Conservation (phyloP, 192 early-diverging fungal species). For the Podila clonocystis region DNA sequence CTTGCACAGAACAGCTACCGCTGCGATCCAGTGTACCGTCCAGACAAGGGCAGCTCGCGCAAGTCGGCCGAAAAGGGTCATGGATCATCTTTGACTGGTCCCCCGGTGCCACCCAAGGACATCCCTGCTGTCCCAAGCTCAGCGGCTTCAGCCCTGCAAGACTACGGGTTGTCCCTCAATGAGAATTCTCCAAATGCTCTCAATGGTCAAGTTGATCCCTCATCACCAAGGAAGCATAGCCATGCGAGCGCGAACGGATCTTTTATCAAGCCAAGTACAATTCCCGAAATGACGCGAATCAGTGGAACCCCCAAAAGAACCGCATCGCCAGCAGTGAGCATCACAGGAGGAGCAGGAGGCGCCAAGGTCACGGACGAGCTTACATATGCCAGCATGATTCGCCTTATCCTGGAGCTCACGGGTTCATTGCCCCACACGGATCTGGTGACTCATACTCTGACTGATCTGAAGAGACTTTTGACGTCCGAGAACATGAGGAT, state of each 20-base stretch:
- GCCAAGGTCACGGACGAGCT: slow-evolving; percentile 53
- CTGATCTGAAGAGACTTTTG: slow-evolving; percentile 53
- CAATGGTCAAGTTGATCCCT: too few relatives aligned
- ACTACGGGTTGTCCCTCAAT: neutral
- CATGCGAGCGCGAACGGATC: slow-evolving; percentile 5
- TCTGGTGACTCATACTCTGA: slow-evolving; percentile 48
- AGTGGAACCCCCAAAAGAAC: slow-evolving; percentile 4
- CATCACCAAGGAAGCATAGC: too few relatives aligned
- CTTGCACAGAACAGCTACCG: slow-evolving; percentile 51
- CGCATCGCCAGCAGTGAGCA: neutral
- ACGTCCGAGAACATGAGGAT: slow-evolving; percentile 53
- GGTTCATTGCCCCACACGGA: slow-evolving; percentile 43
- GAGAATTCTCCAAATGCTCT: too few relatives aligned
- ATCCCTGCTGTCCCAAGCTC: neutral
- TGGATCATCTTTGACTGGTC: neutral
- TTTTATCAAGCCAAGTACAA: slow-evolving; percentile 41
- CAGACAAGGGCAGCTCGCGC: neutral
- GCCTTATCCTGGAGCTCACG: slow-evolving; percentile 46
- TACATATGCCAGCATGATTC: slow-evolving; percentile 47
- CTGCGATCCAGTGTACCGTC: slow-evolving; percentile 42
- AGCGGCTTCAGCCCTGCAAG: neutral
- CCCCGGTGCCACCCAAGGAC: slow-evolving; percentile 3
- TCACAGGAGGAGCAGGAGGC: slow-evolving; percentile 13
- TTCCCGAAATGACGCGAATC: slow-evolving; percentile 24
- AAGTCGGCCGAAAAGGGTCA: slow-evolving; percentile 19